Percentiles rank a stretch among this genome's conserved stretches.
Evolutionary conservation across 1,284 basidiomycete species (phyloP).

Genomic region (Phenoliferia sp.): DNA sequence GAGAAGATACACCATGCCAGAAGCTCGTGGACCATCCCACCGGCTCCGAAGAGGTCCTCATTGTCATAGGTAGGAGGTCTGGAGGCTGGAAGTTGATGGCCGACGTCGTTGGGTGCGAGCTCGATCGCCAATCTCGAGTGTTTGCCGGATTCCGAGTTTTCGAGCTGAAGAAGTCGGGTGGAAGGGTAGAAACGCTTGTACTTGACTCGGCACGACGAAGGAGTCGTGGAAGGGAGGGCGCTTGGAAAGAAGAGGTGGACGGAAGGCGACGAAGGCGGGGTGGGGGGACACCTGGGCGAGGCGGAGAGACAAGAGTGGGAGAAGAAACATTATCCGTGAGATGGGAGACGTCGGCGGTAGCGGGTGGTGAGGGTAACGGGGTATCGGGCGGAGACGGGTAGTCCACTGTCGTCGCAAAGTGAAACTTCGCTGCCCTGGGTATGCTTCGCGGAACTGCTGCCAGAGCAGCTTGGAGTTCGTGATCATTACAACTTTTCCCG

Average conservation of each 20-base stretch:
- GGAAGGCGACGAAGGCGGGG: background rate
- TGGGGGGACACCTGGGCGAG: slow-evolving; percentile 1
- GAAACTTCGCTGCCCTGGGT: slow-evolving; percentile 11
- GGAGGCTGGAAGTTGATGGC: background rate
- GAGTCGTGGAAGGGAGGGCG: slow-evolving; percentile 5
- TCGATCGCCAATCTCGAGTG: background rate
- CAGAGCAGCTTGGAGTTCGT: background rate
- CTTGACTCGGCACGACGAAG: slow-evolving; percentile 11
- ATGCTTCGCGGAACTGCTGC: background rate
- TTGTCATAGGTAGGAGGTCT: background rate
- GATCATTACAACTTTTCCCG: background rate
- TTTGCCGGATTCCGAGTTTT: background rate
- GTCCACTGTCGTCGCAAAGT: slow-evolving; percentile 9
- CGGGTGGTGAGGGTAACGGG: slow-evolving; percentile 1
- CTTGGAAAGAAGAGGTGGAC: slow-evolving; percentile 11
- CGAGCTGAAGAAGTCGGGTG: slow-evolving; percentile 18
- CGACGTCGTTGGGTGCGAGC: background rate
- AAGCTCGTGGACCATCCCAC: slow-evolving; percentile 9
- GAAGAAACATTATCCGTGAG: too few species aligned
- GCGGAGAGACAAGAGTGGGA: background rate
- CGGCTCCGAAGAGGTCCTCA: background rate
- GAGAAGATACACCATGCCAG: background rate
- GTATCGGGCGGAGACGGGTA: slow-evolving; percentile 28
- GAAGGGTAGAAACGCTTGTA: slow-evolving; percentile 23
- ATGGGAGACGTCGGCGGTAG: background rate